Percentiles rank a stretch among this genome's conserved stretches.
These are phyloP conservation scores for Gilbertella persicaria DNA, from an alignment of 371 early-diverging fungal genomes.

Conservation along the genomic window DNA sequence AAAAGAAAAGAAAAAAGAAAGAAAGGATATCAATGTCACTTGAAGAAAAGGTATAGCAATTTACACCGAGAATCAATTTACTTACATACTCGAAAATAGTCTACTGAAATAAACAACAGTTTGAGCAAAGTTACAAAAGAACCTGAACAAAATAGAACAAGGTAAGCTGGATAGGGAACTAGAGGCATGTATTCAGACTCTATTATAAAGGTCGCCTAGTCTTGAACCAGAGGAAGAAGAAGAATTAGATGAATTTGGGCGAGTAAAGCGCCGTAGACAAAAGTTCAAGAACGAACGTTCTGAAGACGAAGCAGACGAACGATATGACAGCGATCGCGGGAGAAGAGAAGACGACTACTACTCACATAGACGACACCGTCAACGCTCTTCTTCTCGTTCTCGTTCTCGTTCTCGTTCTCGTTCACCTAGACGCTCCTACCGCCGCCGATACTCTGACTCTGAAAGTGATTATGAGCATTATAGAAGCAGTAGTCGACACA, in stretches of 20 bases:
- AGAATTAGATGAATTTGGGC: constrained; percentile 50
- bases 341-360: constrained; percentile 15
- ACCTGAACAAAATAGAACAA: no score
- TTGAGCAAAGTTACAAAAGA: no score
- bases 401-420: constrained; percentile 23
- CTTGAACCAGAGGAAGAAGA: constrained; percentile 37
- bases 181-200: no score
- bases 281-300: constrained; percentile 35
- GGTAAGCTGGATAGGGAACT: no score
- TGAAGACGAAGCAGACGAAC: constrained; percentile 75
- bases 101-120: no score
- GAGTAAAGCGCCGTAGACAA: constrained; percentile 47
- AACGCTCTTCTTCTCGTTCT: constrained; percentile 31
- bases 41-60: no score
- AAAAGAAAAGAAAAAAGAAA: background rate
- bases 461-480: constrained; percentile 28
- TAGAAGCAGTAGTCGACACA: constrained; percentile 19
- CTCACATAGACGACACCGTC: constrained; percentile 19
- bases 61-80: no score
- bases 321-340: constrained; percentile 31
- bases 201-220: no score
- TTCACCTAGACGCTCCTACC: constrained; percentile 22
- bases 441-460: constrained; percentile 29
- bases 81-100: no score
- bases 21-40: background rate